Evolutionary conservation across 495 filamentous ascomycete species (phyloP), one percentile per base, ranked within the genome.

Genomic region (Penicilliopsis zonata): DNA sequence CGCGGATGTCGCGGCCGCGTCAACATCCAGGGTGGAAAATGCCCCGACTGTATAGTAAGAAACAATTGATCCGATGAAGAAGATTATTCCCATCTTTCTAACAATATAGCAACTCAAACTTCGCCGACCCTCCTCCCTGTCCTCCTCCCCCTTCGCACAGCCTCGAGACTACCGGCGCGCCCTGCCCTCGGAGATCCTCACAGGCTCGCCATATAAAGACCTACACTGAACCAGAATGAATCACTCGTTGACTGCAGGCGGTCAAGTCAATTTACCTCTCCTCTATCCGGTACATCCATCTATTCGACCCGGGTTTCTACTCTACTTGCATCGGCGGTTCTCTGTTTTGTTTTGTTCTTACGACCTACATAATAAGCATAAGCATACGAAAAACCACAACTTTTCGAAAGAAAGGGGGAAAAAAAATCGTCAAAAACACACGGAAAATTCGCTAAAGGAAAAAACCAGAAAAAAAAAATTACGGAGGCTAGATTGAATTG

Each of bases 1-100:
- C 63, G 63, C 21, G 63, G 63, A 14, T 67, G 63, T 45, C 63
- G 63, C 39, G 63, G 63, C 37, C 63, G 63, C 25, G 57, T 52
- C 37, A 66, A 65, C 41, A 46, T 47, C 24, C 34, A 50, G 32
- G 61, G 61, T 21, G 53, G 52, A 14, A 65, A 64, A 41, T 67
- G 63, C 47, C 42, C 48, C 10, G 63, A 67, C 44, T 67, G 63
- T 35, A 50, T 57, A 27, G 63, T 67, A 63, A 24, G 1, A 30
- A 65, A 59, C 30, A 41, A 33, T 40, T 65, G 18, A 65, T 63
- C 33, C 46, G 63, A 24, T 59, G 61, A 17, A 59, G 59, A 7
- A 59, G 59, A 30, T 39, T 43, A 19, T n/a, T n/a, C n/a, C n/a
- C n/a, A n/a, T 53, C 51, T 13, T 44, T 55, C 4, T 65, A 6